Conservation (phyloP, 1,139 yeast species). For the Candida sp. region DNA sequence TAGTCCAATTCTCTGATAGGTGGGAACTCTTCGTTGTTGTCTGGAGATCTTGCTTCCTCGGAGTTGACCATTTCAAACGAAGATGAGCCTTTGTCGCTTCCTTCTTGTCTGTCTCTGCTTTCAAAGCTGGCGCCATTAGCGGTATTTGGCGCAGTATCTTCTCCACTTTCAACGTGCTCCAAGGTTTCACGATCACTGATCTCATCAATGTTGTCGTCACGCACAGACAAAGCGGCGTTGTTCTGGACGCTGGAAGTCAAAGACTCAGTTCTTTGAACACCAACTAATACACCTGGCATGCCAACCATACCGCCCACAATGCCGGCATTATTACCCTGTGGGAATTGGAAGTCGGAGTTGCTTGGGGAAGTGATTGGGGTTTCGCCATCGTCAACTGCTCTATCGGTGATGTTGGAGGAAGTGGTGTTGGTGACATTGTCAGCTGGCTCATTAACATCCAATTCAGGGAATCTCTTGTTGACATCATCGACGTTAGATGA, state of each 20-base stretch:
- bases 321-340: slow-evolving; percentile 45
- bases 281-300: slow-evolving; percentile 51
- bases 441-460: slow-evolving; percentile 19
- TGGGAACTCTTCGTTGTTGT: slow-evolving; percentile 57
- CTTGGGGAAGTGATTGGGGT: slow-evolving; percentile 65
- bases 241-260: slow-evolving; percentile 91
- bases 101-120: slow-evolving; percentile 21
- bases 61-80: slow-evolving; percentile 58
- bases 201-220: slow-evolving; percentile 71
- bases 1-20: slow-evolving; percentile 69
- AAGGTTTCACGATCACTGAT: slow-evolving; percentile 66
- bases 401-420: slow-evolving; percentile 40
- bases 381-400: slow-evolving; percentile 40
- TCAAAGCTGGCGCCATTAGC: slow-evolving; percentile 18
- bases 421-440: slow-evolving; percentile 30
- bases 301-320: slow-evolving; percentile 49
- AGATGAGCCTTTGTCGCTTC: slow-evolving; percentile 48
- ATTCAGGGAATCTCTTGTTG: slow-evolving; percentile 21
- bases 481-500: slow-evolving; percentile 7
- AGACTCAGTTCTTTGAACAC: slow-evolving; percentile 69
- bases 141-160: slow-evolving; percentile 20
- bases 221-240: slow-evolving; percentile 88
- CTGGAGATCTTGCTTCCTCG: slow-evolving; percentile 39
- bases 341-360: slow-evolving; percentile 55
- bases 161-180: slow-evolving; percentile 27